phyloP scores from a whole-genome alignment of 345 rosid genomes.

The Laguncularia racemosa region DNA sequence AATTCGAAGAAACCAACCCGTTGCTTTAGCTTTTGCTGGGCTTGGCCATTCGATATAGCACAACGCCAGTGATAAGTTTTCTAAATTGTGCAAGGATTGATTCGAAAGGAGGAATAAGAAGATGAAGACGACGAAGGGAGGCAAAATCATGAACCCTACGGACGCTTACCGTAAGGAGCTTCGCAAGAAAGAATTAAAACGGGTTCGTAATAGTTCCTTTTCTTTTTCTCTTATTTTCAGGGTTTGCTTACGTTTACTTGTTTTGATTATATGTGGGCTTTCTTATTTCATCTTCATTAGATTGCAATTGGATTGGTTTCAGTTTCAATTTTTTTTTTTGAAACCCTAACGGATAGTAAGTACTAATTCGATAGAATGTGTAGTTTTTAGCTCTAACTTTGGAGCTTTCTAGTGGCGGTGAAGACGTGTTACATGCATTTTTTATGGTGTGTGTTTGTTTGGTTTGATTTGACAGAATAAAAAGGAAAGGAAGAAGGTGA shows the following conservation, averaged over 20 bases:
- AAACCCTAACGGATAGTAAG: neutral
- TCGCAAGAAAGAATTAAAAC: conserved; percentile 87
- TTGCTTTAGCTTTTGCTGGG: too few relatives aligned
- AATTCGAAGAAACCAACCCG: too few relatives aligned
- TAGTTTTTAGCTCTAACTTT: neutral
- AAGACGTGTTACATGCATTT: neutral
- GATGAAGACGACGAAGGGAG: conserved; percentile 99
- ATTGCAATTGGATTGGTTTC: too few relatives aligned
- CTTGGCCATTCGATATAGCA: too few relatives aligned
- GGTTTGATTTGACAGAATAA: conserved; percentile 60
- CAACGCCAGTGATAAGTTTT: too few relatives aligned
- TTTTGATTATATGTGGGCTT: neutral
- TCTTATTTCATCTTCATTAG: too few relatives aligned
- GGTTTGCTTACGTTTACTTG: neutral
- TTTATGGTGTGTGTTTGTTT: neutral
- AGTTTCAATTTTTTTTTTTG: too few relatives aligned
- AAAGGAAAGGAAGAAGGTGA: conserved; percentile 95
- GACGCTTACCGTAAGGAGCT: conserved; percentile 97
- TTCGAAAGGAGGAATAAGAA: conserved; percentile 4
- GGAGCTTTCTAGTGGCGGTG: neutral
- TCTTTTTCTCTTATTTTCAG: neutral
- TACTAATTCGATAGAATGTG: neutral
- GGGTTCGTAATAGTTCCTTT: conserved; percentile 32
- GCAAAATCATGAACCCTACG: conserved; percentile 98
- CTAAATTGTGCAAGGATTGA: too few relatives aligned